Percentiles rank a stretch among this genome's conserved stretches.
Conservation (phyloP, 805 yeast genomes). For the Candida silvatica region DNA sequence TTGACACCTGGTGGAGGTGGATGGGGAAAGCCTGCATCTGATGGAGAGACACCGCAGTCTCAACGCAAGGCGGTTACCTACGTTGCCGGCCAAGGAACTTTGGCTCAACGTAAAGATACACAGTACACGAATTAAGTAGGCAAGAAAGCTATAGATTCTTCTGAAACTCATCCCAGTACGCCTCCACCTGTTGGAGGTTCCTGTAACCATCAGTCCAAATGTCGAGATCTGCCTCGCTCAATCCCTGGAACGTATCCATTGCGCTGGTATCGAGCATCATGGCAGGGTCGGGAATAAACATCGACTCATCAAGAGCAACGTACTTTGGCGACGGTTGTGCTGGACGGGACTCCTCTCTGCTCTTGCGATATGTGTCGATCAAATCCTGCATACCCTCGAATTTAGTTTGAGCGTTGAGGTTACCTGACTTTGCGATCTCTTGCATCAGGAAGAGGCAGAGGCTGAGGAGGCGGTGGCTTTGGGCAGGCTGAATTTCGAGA, state of each 20-base stretch:
- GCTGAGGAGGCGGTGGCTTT: slow-evolving; percentile 10
- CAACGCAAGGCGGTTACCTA: slow-evolving; percentile 7
- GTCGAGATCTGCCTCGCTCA: slow-evolving; percentile 14
- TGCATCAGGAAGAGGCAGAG: slow-evolving; percentile 13
- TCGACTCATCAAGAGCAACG: not conserved
- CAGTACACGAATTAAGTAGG: slow-evolving; percentile 25
- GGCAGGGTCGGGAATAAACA: not conserved
- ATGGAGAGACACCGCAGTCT: not conserved
- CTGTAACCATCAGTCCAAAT: slow-evolving; percentile 17
- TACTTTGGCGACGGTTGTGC: not conserved
- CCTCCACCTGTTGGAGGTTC: slow-evolving; percentile 14
- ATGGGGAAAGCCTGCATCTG: slow-evolving; percentile 39
- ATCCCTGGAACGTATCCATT: slow-evolving; percentile 12
- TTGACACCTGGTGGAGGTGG: slow-evolving; percentile 88
- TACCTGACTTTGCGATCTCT: slow-evolving; percentile 14
- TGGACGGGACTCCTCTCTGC: not conserved
- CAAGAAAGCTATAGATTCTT: slow-evolving; percentile 5
- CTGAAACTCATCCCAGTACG: slow-evolving; percentile 19
- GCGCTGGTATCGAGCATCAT: slow-evolving; percentile 8
- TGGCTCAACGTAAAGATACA: slow-evolving; percentile 20
- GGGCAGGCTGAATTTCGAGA: slow-evolving; percentile 9
- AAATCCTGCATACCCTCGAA: slow-evolving; percentile 10
- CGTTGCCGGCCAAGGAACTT: slow-evolving; percentile 23
- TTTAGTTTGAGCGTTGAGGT: slow-evolving; percentile 13
- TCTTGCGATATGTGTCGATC: slow-evolving; percentile 9